Conservation (phyloP, 768 basidiomycete species). For the Lactarius quietus region DNA sequence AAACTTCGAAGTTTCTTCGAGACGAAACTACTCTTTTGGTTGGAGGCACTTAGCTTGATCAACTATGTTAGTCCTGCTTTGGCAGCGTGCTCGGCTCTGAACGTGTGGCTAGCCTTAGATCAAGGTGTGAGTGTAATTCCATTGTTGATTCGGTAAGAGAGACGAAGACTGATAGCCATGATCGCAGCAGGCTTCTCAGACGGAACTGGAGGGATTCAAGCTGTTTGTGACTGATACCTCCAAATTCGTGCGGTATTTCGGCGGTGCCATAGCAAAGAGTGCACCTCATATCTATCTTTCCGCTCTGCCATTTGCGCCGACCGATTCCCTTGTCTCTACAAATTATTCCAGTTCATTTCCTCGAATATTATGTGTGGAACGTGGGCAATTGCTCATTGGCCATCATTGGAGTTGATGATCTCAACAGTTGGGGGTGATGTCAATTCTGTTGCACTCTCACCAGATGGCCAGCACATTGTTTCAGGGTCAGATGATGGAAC, state of each 20-base stretch:
- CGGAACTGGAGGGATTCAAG: not conserved
- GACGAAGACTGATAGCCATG: not conserved
- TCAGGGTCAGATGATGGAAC: too few relatives aligned
- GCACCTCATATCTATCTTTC: not conserved
- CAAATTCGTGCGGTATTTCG: not conserved
- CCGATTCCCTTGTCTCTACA: not conserved
- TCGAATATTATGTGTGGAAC: not conserved
- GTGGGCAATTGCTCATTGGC: not conserved
- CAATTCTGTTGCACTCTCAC: slow-evolving; percentile 13
- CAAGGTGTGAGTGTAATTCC: not conserved
- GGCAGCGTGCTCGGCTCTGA: not conserved
- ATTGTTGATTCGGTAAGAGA: not conserved
- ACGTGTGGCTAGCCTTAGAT: not conserved
- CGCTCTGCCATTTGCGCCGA: not conserved
- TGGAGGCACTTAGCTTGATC: not conserved
- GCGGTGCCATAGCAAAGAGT: not conserved
- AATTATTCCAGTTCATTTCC: not conserved
- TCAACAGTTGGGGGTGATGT: not conserved
- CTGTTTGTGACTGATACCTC: not conserved
- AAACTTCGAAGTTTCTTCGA: not conserved
- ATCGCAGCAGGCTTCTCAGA: not conserved
- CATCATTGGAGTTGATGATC: not conserved
- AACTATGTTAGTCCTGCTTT: not conserved
- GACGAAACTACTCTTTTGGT: not conserved
- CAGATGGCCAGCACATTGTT: too few relatives aligned